Evolutionary conservation across 106 monocot species (phyloP), one percentile per base, ranked within the genome.

Genomic region (Dendrobium catenatum): DNA sequence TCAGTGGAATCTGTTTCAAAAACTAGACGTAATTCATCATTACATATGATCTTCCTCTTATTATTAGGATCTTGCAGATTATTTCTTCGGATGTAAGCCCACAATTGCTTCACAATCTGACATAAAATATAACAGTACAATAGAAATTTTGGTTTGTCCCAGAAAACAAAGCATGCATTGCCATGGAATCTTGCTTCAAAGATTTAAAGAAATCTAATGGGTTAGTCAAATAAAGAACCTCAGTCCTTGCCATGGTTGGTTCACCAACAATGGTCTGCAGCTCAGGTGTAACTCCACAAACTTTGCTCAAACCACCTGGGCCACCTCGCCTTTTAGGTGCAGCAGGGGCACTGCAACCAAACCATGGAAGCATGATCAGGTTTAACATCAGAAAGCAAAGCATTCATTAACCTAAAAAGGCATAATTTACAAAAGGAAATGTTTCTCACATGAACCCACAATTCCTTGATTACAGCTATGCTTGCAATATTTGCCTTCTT

Each of bases 1-100:
- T 96, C 96, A 82, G 96, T 96, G 76, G 88, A 88, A 79, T 96
- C 96, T 13, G 96, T 96, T 82, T 96, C 96, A 88, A 96, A 96
- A 76, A 96, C 90, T 61, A 90, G 70, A 15, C 96, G 93, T 11
- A 96, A 83, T 84, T 88, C 93, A 77, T 96, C 96, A 86, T 96
- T 93, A 80, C 96, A 96, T 19, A 96, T 93, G 68, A 96, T 96
- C 77, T 91, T 96, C 80, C 95, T 89, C 81, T 93, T 96, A 84
- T 96, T 96, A 76, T 82, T 93, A 73, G 95, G 96, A 90, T 96
- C 96, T 86, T 96, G 96, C 46, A 96, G 86, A 84, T 93, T 96
- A 80, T 96, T 89, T 55, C 88, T 91, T 74, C 93, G 78, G 81
- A 96, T 96, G 73, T 96, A 96, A 77, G 91, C 93, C 96, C 96